These are phyloP conservation scores for Torrubiellomyces zombiae DNA, from an alignment of 2,329 filamentous ascomycete species.

Conservation along the genomic window DNA sequence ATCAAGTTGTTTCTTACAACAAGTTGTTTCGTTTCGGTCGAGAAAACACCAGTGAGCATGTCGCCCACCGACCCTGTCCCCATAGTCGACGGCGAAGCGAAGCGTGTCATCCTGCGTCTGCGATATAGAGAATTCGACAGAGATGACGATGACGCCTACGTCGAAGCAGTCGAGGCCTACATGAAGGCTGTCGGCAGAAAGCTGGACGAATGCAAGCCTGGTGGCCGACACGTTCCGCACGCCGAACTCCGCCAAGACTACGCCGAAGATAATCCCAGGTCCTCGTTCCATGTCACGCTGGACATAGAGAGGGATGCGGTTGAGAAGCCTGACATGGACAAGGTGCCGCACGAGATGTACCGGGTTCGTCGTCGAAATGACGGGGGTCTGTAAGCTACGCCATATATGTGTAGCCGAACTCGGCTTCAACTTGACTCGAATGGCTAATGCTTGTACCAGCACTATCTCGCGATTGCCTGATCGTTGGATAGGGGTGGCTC, in stretches of 20 bases:
- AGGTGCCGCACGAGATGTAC: conserved; percentile 1
- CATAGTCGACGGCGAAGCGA: background rate
- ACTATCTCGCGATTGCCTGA: too few relatives aligned
- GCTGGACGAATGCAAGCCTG: too few relatives aligned
- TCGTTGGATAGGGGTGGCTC: too few relatives aligned
- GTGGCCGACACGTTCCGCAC: too few relatives aligned
- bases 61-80: too few relatives aligned
- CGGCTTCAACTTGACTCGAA: too few relatives aligned
- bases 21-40: too few relatives aligned
- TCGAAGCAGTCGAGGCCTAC: background rate
- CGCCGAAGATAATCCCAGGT: background rate
- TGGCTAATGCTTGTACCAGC: too few relatives aligned
- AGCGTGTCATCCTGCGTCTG: conserved; percentile 1
- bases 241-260: too few relatives aligned
- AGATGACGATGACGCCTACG: background rate
- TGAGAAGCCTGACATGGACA: background rate
- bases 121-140: conserved; percentile 1
- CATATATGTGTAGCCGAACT: too few relatives aligned
- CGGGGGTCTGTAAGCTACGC: conserved; percentile 1
- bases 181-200: background rate
- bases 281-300: conserved; percentile 1
- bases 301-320: conserved; percentile 1
- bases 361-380: background rate
- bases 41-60: too few relatives aligned
- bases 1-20: too few relatives aligned